Conservation (phyloP, 2,329 filamentous ascomycete species). For the Fonsecaea monophora region DNA sequence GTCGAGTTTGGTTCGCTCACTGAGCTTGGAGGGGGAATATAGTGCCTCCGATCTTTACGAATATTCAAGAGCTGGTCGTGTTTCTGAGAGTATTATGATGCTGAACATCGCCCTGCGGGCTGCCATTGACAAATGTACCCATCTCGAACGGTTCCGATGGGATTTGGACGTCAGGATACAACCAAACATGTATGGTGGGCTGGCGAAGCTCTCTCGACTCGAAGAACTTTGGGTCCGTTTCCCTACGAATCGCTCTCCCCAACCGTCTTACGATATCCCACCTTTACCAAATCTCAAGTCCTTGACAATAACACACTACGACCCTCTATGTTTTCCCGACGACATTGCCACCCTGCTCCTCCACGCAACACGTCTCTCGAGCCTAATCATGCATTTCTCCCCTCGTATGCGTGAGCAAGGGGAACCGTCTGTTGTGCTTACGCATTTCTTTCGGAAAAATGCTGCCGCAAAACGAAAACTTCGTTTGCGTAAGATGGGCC, state of each 20-base stretch:
- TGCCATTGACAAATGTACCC: conserved; percentile 65
- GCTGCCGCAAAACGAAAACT: conserved; percentile 56
- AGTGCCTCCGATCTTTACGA: conserved; percentile 61
- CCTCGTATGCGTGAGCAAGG: conserved; percentile 66
- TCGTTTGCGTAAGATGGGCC: conserved; percentile 57
- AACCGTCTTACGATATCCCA: conserved; percentile 63
- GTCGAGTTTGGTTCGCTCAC: conserved; percentile 59
- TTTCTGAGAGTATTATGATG: conserved; percentile 70
- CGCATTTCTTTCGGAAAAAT: conserved; percentile 64
- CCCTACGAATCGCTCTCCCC: conserved; percentile 62
- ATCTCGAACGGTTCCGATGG: conserved; percentile 65
- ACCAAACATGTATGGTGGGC: conserved; percentile 63
- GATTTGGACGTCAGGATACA: conserved; percentile 67
- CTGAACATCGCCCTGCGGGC: conserved; percentile 66
- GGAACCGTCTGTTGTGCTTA: conserved; percentile 63
- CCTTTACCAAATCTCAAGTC: conserved; percentile 62
- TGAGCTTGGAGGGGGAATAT: conserved; percentile 64
- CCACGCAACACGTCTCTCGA: conserved; percentile 61
- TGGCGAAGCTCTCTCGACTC: conserved; percentile 58
- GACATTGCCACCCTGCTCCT: conserved; percentile 64
- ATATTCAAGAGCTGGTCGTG: conserved; percentile 62
- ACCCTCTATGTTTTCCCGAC: conserved; percentile 69
- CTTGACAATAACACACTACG: conserved; percentile 65
- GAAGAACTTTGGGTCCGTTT: conserved; percentile 63
- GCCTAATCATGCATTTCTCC: conserved; percentile 65